These are phyloP conservation scores for Fraxinus sp. DNA, from an alignment of 305 asterid genomes.

Conservation along the genomic window DNA sequence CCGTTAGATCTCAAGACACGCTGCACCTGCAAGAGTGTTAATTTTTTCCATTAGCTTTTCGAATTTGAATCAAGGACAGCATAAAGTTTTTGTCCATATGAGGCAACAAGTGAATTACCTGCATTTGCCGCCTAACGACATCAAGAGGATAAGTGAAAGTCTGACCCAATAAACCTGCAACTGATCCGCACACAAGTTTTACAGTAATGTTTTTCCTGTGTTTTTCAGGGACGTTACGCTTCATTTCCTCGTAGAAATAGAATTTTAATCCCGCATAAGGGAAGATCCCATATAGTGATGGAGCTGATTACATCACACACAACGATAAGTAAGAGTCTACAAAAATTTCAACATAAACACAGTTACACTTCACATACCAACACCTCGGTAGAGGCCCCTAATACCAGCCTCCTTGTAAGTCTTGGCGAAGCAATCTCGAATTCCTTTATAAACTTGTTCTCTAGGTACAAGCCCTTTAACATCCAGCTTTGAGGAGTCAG, in stretches of 20 bases:
- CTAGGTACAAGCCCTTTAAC: constrained; percentile 35
- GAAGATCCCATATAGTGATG: constrained; percentile 86
- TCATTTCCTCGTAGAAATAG: constrained; percentile 93
- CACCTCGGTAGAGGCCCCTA: constrained; percentile 89
- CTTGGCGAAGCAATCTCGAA: constrained; percentile 78
- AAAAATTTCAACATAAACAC: constrained; percentile 1
- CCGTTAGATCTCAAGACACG: constrained; percentile 46
- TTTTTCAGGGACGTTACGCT: constrained; percentile 68
- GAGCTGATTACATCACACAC: constrained; percentile 49
- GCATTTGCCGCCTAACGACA: constrained; percentile 95
- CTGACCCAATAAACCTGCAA: constrained; percentile 96
- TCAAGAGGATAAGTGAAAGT: constrained; percentile 96
- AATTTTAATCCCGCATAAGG: constrained; percentile 95
- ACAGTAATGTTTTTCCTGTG: constrained; percentile 68
- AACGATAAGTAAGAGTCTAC: constrained; percentile 13
- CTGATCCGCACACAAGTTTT: constrained; percentile 87
- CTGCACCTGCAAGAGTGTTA: constrained; percentile 55
- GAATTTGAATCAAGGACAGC: background rate
- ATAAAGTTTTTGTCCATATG: background rate
- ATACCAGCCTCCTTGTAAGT: constrained; percentile 75
- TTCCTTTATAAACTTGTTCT: constrained; percentile 68
- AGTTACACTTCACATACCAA: constrained; percentile 50
- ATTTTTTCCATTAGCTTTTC: background rate
- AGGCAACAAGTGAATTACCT: constrained; percentile 46
- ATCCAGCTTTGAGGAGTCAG: constrained; percentile 47